Conservation (phyloP, 495 filamentous ascomycete species). For the Tetracladium setigerum region DNA sequence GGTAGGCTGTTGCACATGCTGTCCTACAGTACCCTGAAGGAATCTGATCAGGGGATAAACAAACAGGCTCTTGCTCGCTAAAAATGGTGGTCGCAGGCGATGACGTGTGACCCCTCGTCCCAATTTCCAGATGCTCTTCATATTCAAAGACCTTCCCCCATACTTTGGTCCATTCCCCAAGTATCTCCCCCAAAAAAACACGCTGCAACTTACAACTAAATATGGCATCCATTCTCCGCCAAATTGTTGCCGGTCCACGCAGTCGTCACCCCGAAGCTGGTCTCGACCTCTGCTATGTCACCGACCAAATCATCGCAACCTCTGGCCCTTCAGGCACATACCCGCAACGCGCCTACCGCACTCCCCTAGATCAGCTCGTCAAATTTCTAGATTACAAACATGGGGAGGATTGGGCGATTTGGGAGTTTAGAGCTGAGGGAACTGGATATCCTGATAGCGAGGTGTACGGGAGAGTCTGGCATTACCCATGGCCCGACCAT, state of each 20-base stretch:
- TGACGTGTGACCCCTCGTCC: no score
- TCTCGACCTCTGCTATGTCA: conserved; percentile 94
- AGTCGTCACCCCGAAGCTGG: conserved; percentile 76
- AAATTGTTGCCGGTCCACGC: conserved; percentile 67
- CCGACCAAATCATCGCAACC: conserved; percentile 63
- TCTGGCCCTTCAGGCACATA: conserved; percentile 86
- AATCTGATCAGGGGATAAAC: no score
- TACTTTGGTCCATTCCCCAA: no score
- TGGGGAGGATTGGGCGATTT: conserved; percentile 79
- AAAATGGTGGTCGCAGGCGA: no score
- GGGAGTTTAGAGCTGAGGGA: conserved; percentile 95
- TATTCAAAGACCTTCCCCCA: no score
- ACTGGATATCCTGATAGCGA: conserved; percentile 90
- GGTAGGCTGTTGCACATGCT: no score
- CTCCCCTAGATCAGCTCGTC: conserved; percentile 78
- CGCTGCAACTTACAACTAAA: no score
- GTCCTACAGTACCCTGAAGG: no score
- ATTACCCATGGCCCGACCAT: conserved; percentile 95
- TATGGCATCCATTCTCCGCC: conserved; percentile 48
- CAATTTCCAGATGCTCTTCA: no score
- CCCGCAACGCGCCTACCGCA: conserved; percentile 85
- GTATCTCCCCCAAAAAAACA: background rate
- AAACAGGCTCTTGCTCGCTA: no score
- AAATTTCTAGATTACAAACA: conserved; percentile 81
- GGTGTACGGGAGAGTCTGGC: conserved; percentile 73